These are phyloP conservation scores for Suillus brevipes DNA, from an alignment of 768 basidiomycete species.

Conservation along the genomic window DNA sequence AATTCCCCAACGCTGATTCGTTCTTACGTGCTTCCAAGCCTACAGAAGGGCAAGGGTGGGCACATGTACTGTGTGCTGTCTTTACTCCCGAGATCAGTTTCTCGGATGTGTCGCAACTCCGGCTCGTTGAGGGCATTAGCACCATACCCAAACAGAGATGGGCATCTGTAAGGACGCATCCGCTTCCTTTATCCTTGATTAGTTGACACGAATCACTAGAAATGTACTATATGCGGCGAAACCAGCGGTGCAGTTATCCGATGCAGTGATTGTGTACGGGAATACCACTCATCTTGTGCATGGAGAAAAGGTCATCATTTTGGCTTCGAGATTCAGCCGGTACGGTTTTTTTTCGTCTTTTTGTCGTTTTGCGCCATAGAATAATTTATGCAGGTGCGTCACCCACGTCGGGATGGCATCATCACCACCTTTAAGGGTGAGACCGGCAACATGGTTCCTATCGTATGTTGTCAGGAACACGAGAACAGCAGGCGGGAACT, in stretches of 20 bases:
- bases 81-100: conserved; percentile 86
- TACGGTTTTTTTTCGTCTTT: conserved; percentile 34
- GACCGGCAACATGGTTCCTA: conserved; percentile 74
- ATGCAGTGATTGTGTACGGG: conserved; percentile 78
- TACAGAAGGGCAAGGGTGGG: conserved; percentile 93
- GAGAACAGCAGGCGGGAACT: conserved; percentile 63
- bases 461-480: conserved; percentile 80
- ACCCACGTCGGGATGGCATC: conserved; percentile 66
- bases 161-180: conserved; percentile 56
- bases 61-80: conserved; percentile 85
- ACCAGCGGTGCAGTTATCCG: conserved; percentile 76
- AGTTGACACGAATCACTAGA: conserved; percentile 40
- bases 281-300: conserved; percentile 89
- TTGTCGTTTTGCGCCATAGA: background rate
- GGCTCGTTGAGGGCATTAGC: conserved; percentile 84
- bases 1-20: conserved; percentile 53
- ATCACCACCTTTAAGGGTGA: conserved; percentile 76
- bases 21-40: conserved; percentile 82
- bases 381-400: conserved; percentile 59
- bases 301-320: conserved; percentile 84
- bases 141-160: conserved; percentile 70
- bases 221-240: conserved; percentile 73
- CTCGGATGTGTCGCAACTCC: conserved; percentile 70
- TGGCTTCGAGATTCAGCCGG: conserved; percentile 90
- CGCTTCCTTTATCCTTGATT: conserved; percentile 8